Conservation (phyloP, 176 grass and related monocot species). For the Rhynchospora tenuis region DNA sequence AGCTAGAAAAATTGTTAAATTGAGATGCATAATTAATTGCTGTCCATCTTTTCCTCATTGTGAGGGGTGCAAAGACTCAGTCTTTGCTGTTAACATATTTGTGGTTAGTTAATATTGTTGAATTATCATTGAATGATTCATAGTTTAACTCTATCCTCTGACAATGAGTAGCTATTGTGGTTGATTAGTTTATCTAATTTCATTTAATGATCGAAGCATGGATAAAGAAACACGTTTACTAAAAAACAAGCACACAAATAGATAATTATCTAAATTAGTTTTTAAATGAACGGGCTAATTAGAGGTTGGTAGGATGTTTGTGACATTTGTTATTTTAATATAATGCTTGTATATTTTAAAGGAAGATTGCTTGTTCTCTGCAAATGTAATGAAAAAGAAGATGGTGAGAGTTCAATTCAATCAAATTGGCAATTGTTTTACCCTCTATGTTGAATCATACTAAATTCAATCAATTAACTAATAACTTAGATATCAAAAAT, state of each 20-base stretch:
- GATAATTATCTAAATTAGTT: no score
- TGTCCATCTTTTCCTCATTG: not conserved
- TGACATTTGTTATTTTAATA: no score
- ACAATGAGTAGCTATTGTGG: not conserved
- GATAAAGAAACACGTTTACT: not conserved
- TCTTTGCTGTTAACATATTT: not conserved
- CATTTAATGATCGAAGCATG: not conserved
- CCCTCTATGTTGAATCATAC: no score
- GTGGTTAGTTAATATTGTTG: not conserved
- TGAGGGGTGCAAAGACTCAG: not conserved
- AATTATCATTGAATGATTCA: constrained; percentile 1
- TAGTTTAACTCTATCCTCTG: not conserved
- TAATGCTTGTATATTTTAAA: not conserved
- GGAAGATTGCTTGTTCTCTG: not conserved
- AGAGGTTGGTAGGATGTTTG: not conserved
- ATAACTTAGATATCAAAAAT: no score
- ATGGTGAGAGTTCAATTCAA: not conserved
- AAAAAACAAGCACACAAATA: no score
- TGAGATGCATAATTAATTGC: not conserved
- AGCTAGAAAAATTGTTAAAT: not conserved
- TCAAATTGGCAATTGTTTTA: no score
- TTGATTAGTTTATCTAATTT: not conserved
- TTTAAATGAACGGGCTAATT: no score
- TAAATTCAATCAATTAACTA: no score
- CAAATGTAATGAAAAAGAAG: not conserved